Evolutionary conservation across 768 basidiomycete species (phyloP).

Genomic region (Bullera alba): DNA sequence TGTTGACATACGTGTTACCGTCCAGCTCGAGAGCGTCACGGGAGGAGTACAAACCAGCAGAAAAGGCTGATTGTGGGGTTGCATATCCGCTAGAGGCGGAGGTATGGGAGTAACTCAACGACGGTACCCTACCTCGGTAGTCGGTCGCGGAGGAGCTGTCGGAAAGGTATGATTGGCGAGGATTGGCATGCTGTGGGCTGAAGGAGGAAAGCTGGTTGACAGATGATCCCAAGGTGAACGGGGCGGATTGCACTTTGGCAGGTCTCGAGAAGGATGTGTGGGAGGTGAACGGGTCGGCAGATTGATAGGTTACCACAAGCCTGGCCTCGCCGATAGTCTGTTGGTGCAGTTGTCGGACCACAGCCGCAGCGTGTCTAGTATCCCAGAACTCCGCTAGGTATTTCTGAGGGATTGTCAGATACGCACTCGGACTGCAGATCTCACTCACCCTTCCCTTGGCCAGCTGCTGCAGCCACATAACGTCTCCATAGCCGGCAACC

Average conservation of each 20-base stretch:
- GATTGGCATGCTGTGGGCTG: too few relatives aligned
- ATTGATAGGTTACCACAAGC: neutral
- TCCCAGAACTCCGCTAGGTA: constrained; percentile 35
- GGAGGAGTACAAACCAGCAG: too few relatives aligned
- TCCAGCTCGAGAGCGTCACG: neutral
- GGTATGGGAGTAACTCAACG: neutral
- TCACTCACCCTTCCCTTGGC: constrained; percentile 20
- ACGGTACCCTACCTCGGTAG: neutral
- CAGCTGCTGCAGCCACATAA: constrained; percentile 12
- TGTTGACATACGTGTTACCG: neutral
- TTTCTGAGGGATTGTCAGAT: constrained; percentile 5
- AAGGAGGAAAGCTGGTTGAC: too few relatives aligned
- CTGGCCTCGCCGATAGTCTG: constrained; percentile 1
- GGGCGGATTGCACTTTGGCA: neutral
- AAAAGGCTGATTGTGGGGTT: too few relatives aligned
- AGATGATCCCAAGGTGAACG: neutral
- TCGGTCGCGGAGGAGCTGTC: too few relatives aligned
- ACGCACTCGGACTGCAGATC: neutral
- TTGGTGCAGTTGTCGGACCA: constrained; percentile 15
- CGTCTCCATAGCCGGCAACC: constrained; percentile 14
- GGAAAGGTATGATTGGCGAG: too few relatives aligned
- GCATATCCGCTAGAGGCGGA: neutral
- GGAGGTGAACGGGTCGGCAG: neutral
- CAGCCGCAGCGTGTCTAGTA: constrained; percentile 21
- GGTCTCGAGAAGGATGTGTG: neutral